Evolutionary conservation across 768 basidiomycete genomes (phyloP), one percentile per base, ranked within the genome.

Genomic region (Mycena sanguinolenta): DNA sequence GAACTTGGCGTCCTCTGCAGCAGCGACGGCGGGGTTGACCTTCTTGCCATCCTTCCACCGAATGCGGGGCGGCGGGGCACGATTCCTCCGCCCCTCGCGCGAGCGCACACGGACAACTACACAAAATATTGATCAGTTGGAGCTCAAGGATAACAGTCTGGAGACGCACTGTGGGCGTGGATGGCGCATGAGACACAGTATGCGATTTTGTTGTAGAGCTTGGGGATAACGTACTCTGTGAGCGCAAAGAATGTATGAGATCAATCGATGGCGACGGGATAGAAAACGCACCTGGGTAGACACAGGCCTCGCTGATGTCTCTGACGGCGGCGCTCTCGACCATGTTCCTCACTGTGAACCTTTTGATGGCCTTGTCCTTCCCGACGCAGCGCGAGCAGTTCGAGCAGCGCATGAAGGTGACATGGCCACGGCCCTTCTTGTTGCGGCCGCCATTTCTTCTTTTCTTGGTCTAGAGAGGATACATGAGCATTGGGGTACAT

Each of bases 361-460:
- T 90, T 88, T 98, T 98, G 92, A 99, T 98, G 75, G 97, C 97
- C 90, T 99, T 99, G 88, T 99, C 97, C 89, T 99, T 99, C 76
- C 88, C 92, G 68, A 98, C 96, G 82, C 95, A 96, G 76, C 98
- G 94, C 79, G 95, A 95, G 90, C 98, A 99, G 91, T 99, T 99
- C 75, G 96, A 97, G 90, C 98, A 99, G 78, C 98, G 94, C 80
- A 99, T 90, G 82, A 94, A 95, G 73, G 83, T 88, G 82, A 96
- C 95, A 84, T 98, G 96, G 82, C 97, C 98, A 80, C 98, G 96
- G 78, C 97, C 96, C 82, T 97, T 95, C 90, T 98, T 98, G 96
- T 98, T 98, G 78, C 98, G 96, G 76, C 98, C 98, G 81, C 92
- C 93, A 89, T 95, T 96, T 94, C 97, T 93, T 95, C 97, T 92